phyloP scores from a whole-genome alignment of 2,329 filamentous ascomycete genomes.

The Hymenoscyphus salicellus region DNA sequence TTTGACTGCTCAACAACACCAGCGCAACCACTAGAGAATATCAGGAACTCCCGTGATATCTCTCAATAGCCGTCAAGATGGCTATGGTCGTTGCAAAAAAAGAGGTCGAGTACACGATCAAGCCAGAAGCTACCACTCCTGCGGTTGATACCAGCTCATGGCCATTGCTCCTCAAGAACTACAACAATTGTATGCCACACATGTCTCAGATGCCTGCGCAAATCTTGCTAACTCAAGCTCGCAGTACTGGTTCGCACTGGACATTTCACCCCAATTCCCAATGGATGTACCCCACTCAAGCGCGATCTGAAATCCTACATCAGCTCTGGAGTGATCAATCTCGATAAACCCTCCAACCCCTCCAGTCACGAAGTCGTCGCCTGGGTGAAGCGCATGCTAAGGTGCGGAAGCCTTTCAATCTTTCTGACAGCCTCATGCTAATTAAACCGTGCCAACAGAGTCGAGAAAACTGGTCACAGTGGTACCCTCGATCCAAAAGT shows the following conservation, averaged over 20 bases:
- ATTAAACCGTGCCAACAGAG: constrained; percentile 46
- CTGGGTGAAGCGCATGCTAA: constrained; percentile 97
- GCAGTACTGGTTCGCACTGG: constrained; percentile 87
- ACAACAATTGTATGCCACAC: constrained; percentile 72
- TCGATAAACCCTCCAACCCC: constrained; percentile 95
- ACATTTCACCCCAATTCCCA: constrained; percentile 95
- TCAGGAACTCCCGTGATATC: constrained; percentile 9
- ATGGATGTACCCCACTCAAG: constrained; percentile 85
- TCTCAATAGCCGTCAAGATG: constrained; percentile 33
- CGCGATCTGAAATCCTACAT: constrained; percentile 97
- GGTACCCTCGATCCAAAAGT: constrained; percentile 98
- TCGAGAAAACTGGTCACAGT: constrained; percentile 96
- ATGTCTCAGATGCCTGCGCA: constrained; percentile 11
- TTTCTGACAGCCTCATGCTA: constrained; percentile 17
- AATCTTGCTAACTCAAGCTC: constrained; percentile 26
- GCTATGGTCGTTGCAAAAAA: constrained; percentile 46
- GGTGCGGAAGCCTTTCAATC: constrained; percentile 48
- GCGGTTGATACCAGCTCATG: constrained; percentile 81
- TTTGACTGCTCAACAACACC: constrained; percentile 11
- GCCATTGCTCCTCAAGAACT: constrained; percentile 95
- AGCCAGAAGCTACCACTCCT: constrained; percentile 80
- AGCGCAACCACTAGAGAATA: constrained; percentile 12
- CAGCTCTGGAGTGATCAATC: constrained; percentile 96
- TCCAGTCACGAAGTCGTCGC: constrained; percentile 98
- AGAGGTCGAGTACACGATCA: constrained; percentile 80